Evolutionary conservation across 768 basidiomycete genomes (phyloP), one percentile per base, ranked within the genome.

Genomic region (Collybia nuda): DNA sequence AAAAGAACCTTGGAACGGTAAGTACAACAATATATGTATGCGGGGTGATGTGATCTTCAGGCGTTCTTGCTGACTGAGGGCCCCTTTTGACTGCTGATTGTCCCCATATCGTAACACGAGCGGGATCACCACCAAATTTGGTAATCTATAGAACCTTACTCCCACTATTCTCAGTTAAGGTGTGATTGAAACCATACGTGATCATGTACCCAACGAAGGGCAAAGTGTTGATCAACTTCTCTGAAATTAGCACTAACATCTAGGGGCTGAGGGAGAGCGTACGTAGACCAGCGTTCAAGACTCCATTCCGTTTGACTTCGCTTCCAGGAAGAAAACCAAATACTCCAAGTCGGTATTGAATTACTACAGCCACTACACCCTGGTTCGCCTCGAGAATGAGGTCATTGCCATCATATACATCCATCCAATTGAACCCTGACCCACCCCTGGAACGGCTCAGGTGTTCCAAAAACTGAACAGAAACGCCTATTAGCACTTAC

Each of bases 81-180:
- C 38, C n/a, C 22, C 29, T 18, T n/a, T 7, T 46, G 54, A 80
- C 81, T 11, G 80, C 80, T 5, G 76, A 79, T 59, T 85, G 74
- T 1, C 82, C 82, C 51, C 74, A 73, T 19, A 84, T 76, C 2
- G 78, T 80, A 41, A 85, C 73, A 1, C 69, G 69, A 7, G 62
- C 60, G 1, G 77, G 76, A 62, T 84, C 82, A 0, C 83, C 82
- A 32, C 81, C 81, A 53, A 85, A 85, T n/a, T 73, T 68, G 1
- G 65, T 61, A 51, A 84, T 82, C 61, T 60, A 63, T 50, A 18
- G 54, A 51, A 21, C 65, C 0, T 42, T 22, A 26, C 40, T 39
- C 19, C 12, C 14, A 18, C 8, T 5, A 38, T 18, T 9, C 15
- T n/a, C n/a, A 0, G 8, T 11, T 8, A 36, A 32, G n/a, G n/a